Percentiles rank a stretch among this genome's conserved stretches.
These are phyloP conservation scores for Mallotus japonicus DNA, from an alignment of 441 rosid genomes.

Conservation along the genomic window DNA sequence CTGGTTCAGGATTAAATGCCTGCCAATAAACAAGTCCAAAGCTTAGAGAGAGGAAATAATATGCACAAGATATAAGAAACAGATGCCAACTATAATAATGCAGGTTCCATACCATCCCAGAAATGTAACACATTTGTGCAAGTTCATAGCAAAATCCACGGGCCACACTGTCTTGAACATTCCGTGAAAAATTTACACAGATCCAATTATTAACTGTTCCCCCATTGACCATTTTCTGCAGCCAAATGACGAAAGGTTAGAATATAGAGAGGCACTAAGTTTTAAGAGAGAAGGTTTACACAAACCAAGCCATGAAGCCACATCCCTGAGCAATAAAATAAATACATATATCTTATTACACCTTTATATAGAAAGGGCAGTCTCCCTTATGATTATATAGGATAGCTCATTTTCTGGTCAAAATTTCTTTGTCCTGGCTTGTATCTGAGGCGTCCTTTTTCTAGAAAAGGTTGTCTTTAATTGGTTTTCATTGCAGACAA, in stretches of 20 bases:
- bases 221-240: slow-evolving; percentile 97
- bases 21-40: slow-evolving; percentile 30
- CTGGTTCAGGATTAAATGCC: slow-evolving; percentile 77
- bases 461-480: no score
- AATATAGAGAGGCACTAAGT: neutral
- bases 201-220: slow-evolving; percentile 86
- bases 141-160: slow-evolving; percentile 76
- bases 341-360: neutral
- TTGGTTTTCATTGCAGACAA: neutral
- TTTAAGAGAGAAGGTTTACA: neutral
- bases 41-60: neutral
- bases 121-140: slow-evolving; percentile 76
- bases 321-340: neutral
- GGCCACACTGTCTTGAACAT: slow-evolving; percentile 68
- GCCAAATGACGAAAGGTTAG: neutral
- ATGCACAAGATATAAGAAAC: slow-evolving; percentile 5
- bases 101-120: slow-evolving; percentile 72
- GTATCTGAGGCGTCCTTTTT: neutral
- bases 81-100: neutral
- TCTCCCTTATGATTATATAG: neutral
- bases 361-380: neutral
- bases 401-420: neutral
- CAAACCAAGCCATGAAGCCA: neutral
- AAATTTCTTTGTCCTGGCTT: neutral
- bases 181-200: slow-evolving; percentile 82